Percentiles rank a stretch among this genome's conserved stretches.
These are phyloP conservation scores for Diutina scorzettiae DNA, from an alignment of 1,139 yeast species.

Conservation along the genomic window DNA sequence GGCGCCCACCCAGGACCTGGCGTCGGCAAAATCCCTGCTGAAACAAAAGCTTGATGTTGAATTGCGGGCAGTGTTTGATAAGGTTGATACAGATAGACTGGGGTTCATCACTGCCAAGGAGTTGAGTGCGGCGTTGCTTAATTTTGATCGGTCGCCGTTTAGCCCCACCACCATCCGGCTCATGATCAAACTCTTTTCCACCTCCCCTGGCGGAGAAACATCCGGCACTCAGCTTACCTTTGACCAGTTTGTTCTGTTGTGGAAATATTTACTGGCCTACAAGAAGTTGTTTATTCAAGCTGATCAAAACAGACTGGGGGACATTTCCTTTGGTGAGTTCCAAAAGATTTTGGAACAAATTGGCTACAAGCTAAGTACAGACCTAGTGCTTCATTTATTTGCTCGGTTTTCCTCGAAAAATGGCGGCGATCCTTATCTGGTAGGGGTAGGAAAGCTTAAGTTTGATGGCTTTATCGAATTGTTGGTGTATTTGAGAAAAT, in stretches of 20 bases:
- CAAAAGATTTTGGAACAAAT: constrained; percentile 56
- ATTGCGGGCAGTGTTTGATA: constrained; percentile 41
- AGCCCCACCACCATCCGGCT: constrained; percentile 49
- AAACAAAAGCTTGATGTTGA: constrained; percentile 36
- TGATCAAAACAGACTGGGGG: constrained; percentile 49
- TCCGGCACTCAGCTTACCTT: constrained; percentile 31
- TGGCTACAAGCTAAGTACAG: constrained; percentile 55
- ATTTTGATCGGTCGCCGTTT: constrained; percentile 55
- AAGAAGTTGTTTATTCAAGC: constrained; percentile 54
- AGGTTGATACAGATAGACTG: constrained; percentile 40
- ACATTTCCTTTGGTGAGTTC: constrained; percentile 56
- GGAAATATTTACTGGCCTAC: constrained; percentile 68
- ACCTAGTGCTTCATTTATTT: constrained; percentile 50
- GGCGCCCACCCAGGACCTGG: not conserved
- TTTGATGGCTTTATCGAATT: constrained; percentile 80
- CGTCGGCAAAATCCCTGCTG: constrained; percentile 10
- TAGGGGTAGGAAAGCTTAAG: constrained; percentile 44
- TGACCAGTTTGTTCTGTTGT: constrained; percentile 57
- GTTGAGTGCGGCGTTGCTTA: constrained; percentile 48
- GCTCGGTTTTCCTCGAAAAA: constrained; percentile 39
- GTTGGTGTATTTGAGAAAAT: constrained; percentile 61
- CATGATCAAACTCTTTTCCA: constrained; percentile 51
- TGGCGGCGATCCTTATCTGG: constrained; percentile 16
- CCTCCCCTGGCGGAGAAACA: constrained; percentile 24
- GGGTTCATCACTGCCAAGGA: constrained; percentile 51